These are phyloP conservation scores for Bodo saltans DNA, from an alignment of 78 protist genomes.

Conservation along the genomic window DNA sequence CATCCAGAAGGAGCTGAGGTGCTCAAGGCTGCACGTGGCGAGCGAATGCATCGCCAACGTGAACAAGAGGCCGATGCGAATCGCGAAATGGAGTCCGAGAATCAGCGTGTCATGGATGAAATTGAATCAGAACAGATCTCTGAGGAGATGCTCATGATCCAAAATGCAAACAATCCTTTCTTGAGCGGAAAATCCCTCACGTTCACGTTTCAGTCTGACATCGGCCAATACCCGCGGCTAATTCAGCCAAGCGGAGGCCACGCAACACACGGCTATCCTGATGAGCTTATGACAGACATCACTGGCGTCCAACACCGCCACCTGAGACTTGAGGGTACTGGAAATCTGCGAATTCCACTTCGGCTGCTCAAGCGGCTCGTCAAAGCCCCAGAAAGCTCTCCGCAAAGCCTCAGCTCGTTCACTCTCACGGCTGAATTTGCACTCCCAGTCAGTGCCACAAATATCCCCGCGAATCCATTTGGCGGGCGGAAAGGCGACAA, in stretches of 20 bases:
- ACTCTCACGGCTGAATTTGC: not conserved
- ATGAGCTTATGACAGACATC: not conserved
- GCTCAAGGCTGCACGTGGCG: not conserved
- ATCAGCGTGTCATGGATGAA: not conserved
- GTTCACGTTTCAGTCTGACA: not conserved
- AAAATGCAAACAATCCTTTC: not conserved
- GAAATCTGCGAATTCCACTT: not conserved
- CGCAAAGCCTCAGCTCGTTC: not conserved
- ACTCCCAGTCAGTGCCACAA: not conserved
- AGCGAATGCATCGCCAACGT: not conserved
- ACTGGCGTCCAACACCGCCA: not conserved
- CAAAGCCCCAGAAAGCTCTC: too few relatives aligned
- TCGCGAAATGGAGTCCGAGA: not conserved
- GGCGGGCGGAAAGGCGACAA: not conserved
- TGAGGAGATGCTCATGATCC: not conserved
- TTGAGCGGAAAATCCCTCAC: not conserved
- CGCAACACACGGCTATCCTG: not conserved
- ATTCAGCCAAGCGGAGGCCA: not conserved
- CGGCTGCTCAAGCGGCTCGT: not conserved
- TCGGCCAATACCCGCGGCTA: not conserved
- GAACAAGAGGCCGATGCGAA: not conserved
- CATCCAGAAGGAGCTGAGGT: not conserved
- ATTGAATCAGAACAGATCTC: not conserved
- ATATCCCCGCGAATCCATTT: not conserved
- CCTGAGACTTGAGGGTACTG: not conserved